Percentiles rank a stretch among this genome's conserved stretches.
Evolutionary conservation across 1,284 basidiomycete genomes (phyloP).

Genomic region (Puccinia horiana): DNA sequence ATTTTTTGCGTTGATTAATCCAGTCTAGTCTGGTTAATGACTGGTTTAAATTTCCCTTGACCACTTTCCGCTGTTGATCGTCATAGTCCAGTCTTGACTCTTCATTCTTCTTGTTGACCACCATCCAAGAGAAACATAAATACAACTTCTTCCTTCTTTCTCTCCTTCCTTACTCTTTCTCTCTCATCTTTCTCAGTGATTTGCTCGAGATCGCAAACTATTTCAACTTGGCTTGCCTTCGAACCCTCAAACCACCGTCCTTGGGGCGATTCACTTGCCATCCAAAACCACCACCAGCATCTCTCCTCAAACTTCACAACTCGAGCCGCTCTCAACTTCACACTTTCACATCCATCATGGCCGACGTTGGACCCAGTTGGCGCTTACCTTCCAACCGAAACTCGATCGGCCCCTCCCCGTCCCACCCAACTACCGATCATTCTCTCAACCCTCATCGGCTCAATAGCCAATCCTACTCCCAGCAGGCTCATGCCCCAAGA

Average conservation of each 20-base stretch:
- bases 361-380: neutral
- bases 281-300: neutral
- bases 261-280: neutral
- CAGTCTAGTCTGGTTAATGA: no score
- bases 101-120: neutral
- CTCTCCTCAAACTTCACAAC: neutral
- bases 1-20: no score
- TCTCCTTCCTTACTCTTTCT: neutral
- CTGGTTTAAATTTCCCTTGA: neutral
- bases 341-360: neutral
- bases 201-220: neutral
- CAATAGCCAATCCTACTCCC: neutral
- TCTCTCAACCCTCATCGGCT: neutral
- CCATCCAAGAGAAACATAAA: neutral
- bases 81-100: no score
- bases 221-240: conserved; percentile 22
- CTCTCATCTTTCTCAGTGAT: neutral
- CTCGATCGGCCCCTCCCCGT: neutral
- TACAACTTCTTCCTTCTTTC: neutral
- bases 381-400: neutral
- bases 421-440: neutral
- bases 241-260: conserved; percentile 8
- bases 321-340: neutral
- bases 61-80: neutral
- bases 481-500: neutral